Evolutionary conservation across 495 filamentous ascomycete species (phyloP), one percentile per base, ranked within the genome.

Genomic region (Aspergillus nanangensis): DNA sequence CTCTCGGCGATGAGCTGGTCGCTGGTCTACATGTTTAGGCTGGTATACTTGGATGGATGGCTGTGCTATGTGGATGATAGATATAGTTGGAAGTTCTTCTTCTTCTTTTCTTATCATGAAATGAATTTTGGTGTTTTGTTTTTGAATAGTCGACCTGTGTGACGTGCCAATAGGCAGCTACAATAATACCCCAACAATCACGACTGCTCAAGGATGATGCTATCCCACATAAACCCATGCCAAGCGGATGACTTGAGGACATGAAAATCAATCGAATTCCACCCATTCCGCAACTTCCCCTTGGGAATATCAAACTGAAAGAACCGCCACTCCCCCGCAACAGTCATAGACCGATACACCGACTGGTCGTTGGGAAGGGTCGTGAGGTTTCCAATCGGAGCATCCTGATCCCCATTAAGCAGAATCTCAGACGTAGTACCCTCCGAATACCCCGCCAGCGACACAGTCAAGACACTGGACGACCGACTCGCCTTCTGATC

Each of bases 1-100:
- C 20, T 0, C 52, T 77, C 0, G 79, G 77, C 4, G 68, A 81
- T 50, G 52, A 56, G 48, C 35, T 63, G 55, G 47, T 73, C 35
- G 50, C 58, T 18, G 45, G 52, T 17, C 46, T 57, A 11, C 10
- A 33, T n/a, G n/a, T n/a, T n/a, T n/a, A n/a, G n/a, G n/a, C n/a
- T n/a, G n/a, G n/a, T n/a, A n/a, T n/a, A n/a, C n/a, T n/a, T n/a
- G n/a, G n/a, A n/a, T n/a, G n/a, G n/a, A n/a, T n/a, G n/a, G n/a
- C n/a, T n/a, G n/a, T n/a, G n/a, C n/a, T n/a, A n/a, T n/a, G n/a
- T n/a, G n/a, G n/a, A n/a, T n/a, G n/a, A n/a, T n/a, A n/a, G n/a
- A n/a, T n/a, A n/a, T n/a, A n/a, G n/a, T n/a, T n/a, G n/a, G n/a
- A n/a, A n/a, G n/a, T n/a, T n/a, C n/a, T n/a, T n/a, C n/a, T n/a